Base-by-base conservation (phyloP, 75 land plant genomes). In the Larix kaempferi region DNA sequence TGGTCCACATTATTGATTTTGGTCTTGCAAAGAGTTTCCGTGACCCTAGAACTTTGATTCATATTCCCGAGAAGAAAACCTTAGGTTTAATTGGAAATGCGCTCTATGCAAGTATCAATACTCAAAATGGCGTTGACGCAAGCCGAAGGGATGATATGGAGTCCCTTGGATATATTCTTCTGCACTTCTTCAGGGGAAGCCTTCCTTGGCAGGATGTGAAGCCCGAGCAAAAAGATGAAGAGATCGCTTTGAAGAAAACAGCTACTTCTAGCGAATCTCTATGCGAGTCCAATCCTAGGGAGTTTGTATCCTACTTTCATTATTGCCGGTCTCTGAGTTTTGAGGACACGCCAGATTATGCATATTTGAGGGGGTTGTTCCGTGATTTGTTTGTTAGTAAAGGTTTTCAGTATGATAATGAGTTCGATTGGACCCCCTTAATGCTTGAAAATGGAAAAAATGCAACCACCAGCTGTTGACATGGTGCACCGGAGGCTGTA, bases 201-300 rank as follows among this genome's bases (percentile, higher is more conserved):
- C 93, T 95, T 78, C 95, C 98, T 44, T 95, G 98, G 98, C 95
- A 95, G 83, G 95, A 95, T 39, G 78, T 95, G 44, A 95, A 95
- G 95, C 64, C 92, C 90, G 58, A 95, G 91, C 81, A 95, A 95
- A 74, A 93, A 93, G 84, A 93, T 83, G 98, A 95, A 67, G 93
- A 88, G 80, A 95, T 95, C 35, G 91, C 95, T 84, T 93, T 93
- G 71, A 89, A 86, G 71, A 95, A 95, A 77, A 92, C 91, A 83
- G 88, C 92, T 12, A 95, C 95, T 22, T 76, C 98, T 1, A 91
- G 91, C 80, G 95, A 95, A 93, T 87, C 86, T 10, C 79, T 94
- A 3, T 91, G 94, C 77, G 89, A 91, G 13, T 86, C 87, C 71
- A 89, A 89, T 83, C 94, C 94, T 63, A 74, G 92, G 67, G 94